A percentile compares a stretch with the other conserved stretches of the same genome.
These are phyloP conservation scores for Candida sp. DNA, from an alignment of 1,139 yeast genomes.

Conservation along the genomic window DNA sequence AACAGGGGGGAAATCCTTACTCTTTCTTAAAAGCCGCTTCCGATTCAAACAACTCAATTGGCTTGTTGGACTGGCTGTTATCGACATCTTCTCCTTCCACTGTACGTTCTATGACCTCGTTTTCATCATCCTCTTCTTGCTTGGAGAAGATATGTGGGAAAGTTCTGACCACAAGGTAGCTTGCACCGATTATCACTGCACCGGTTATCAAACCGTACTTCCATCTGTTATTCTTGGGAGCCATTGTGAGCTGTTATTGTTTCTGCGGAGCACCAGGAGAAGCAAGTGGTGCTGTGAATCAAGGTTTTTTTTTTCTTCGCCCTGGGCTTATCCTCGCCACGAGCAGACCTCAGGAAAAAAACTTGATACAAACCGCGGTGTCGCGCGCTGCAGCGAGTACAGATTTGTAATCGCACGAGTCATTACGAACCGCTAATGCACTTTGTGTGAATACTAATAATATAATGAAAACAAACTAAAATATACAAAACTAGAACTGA, in stretches of 20 bases:
- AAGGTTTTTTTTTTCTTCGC: neutral
- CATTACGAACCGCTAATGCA: too few relatives aligned
- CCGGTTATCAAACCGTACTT: constrained; percentile 35
- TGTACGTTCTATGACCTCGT: constrained; percentile 9
- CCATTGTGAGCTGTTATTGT: neutral
- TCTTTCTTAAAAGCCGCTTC: constrained; percentile 8
- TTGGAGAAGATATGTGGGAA: constrained; percentile 46
- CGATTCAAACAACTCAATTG: constrained; percentile 23
- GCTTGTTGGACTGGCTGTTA: constrained; percentile 22
- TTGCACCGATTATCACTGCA: constrained; percentile 47
- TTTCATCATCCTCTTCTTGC: constrained; percentile 15
- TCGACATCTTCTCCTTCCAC: constrained; percentile 22
- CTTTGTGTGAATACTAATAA: neutral
- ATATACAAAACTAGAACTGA: neutral
- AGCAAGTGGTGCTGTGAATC: constrained; percentile 4
- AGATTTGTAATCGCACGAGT: too few relatives aligned
- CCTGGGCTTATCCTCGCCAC: too few relatives aligned
- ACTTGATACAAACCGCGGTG: too few relatives aligned
- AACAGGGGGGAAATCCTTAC: neutral
- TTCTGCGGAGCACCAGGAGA: neutral
- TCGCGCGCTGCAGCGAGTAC: too few relatives aligned
- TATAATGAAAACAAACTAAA: neutral
- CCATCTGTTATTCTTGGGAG: constrained; percentile 6
- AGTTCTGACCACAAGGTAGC: constrained; percentile 49
- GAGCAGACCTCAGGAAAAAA: too few relatives aligned